Evolutionary conservation across 208 protist species (phyloP).

Genomic region (Crithidia bombi): DNA sequence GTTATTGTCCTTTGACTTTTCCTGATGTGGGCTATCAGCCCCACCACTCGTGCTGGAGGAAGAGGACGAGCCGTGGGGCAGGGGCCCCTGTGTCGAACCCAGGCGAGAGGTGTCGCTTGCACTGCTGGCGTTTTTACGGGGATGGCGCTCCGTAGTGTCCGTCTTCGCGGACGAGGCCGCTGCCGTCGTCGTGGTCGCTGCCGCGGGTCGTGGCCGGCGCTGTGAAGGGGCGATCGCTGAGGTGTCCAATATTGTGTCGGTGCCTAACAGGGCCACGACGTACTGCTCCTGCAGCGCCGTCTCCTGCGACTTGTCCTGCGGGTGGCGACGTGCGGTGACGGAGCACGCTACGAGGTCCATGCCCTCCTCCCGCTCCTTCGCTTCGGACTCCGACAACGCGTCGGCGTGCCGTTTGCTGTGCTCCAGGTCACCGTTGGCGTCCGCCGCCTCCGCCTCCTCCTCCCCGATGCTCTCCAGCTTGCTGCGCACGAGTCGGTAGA

Average conservation of each 20-base stretch:
- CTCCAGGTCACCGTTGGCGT: not conserved
- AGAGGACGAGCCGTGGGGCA: not conserved
- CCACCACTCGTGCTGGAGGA: not conserved
- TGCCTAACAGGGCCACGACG: conserved; percentile 25
- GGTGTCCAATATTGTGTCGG: conserved; percentile 16
- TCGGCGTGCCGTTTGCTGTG: not conserved
- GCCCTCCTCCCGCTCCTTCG: conserved; percentile 11
- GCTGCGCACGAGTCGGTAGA: conserved; percentile 26
- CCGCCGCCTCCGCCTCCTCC: conserved; percentile 12
- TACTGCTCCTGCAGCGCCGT: conserved; percentile 28
- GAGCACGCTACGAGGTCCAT: conserved; percentile 15
- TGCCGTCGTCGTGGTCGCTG: not conserved
- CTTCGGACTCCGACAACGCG: conserved; percentile 12
- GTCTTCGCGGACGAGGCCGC: not conserved
- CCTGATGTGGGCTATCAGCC: not conserved
- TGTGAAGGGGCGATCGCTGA: conserved; percentile 8
- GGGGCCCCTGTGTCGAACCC: not conserved
- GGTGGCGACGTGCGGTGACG: conserved; percentile 10
- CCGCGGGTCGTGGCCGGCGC: not conserved
- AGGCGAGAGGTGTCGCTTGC: not conserved
- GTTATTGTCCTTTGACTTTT: not conserved
- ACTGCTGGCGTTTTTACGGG: not conserved
- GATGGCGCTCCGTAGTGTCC: not conserved
- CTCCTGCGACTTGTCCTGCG: not conserved
- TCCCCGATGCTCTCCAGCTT: conserved; percentile 24